phyloP scores from a whole-genome alignment of 1,139 yeast genomes.

The Yamadazyma trypodendri region DNA sequence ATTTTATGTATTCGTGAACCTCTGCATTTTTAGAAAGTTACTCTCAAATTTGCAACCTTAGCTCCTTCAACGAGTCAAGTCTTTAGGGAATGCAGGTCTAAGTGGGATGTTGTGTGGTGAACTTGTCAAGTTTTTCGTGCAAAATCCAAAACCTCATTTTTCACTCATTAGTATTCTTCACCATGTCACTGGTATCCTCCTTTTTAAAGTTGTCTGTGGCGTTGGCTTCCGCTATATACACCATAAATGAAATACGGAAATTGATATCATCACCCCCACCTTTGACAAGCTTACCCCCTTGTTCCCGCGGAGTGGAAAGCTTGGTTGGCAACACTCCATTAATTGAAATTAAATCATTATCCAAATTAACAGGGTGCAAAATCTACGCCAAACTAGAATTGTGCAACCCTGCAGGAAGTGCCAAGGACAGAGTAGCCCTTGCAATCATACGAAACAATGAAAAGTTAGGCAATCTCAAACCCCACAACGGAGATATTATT shows the following conservation, averaged over 20 bases:
- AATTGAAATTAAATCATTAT: conserved; percentile 74
- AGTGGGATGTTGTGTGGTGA: no score
- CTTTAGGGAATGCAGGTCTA: no score
- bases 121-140: no score
- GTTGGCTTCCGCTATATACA: conserved; percentile 17
- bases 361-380: conserved; percentile 72
- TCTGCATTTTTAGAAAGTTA: no score
- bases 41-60: no score
- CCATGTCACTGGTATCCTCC: neutral
- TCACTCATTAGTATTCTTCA: neutral
- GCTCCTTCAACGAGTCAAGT: no score
- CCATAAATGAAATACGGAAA: conserved; percentile 8
- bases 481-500: conserved; percentile 58
- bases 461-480: conserved; percentile 52
- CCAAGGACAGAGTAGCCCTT: conserved; percentile 91
- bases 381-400: conserved; percentile 86
- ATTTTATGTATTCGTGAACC: no score
- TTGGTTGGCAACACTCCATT: conserved; percentile 90
- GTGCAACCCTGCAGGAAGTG: conserved; percentile 91
- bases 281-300: conserved; percentile 27
- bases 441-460: conserved; percentile 78
- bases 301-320: conserved; percentile 41
- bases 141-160: no score
- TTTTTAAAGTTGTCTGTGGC: conserved; percentile 3
- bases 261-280: neutral